These are phyloP conservation scores for Xylariaceae sp. DNA, from an alignment of 2,329 filamentous ascomycete species.

Conservation along the genomic window DNA sequence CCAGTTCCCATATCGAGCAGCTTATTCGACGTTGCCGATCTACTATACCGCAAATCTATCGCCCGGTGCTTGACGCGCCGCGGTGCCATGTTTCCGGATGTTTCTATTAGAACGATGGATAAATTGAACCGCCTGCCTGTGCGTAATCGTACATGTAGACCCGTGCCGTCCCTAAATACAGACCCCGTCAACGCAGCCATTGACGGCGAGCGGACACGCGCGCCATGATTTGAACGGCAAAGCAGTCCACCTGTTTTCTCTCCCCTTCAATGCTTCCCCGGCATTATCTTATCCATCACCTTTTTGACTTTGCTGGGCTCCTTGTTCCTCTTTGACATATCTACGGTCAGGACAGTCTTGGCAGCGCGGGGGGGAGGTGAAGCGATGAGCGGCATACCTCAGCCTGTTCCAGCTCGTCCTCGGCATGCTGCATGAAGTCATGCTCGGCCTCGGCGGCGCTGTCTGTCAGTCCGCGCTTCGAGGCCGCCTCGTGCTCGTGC, in stretches of 20 bases:
- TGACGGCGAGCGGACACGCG: neutral
- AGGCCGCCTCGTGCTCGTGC: constrained; percentile 31
- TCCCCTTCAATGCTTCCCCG: constrained; percentile 25
- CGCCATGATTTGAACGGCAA: neutral
- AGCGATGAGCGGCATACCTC: constrained; percentile 19
- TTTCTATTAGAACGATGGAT: neutral
- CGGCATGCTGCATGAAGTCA: constrained; percentile 30
- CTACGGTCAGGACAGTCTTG: constrained; percentile 1
- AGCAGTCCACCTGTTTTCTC: neutral
- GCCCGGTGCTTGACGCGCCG: no score
- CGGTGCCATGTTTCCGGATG: neutral
- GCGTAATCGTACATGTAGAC: neutral
- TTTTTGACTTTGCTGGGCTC: constrained; percentile 24
- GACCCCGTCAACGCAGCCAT: neutral
- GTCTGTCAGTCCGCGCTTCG: constrained; percentile 29
- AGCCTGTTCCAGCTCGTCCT: constrained; percentile 23
- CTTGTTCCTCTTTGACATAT: constrained; percentile 9
- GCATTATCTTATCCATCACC: constrained; percentile 27
- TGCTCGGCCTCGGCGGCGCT: constrained; percentile 30
- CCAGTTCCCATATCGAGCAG: no score
- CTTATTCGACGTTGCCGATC: no score
- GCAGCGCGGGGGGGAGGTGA: neutral
- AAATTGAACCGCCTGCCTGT: neutral
- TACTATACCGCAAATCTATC: no score
- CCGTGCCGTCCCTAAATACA: neutral